Evolutionary conservation across 345 rosid species (phyloP), one percentile per base, ranked within the genome.

Genomic region (Eucalyptus microcorys): DNA sequence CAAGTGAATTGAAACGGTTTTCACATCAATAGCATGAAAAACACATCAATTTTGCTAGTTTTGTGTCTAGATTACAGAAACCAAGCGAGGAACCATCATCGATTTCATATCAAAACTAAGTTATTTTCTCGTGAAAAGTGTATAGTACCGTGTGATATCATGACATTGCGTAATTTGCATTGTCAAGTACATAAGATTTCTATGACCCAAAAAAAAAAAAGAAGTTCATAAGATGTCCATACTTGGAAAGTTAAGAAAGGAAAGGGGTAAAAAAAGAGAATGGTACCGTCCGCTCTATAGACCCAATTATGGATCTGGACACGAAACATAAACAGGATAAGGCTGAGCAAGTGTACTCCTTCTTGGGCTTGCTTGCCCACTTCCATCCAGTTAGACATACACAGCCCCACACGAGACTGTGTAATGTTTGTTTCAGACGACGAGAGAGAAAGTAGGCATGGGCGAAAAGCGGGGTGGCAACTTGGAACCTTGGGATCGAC

Each of bases 271-370:
- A 14, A 32, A 66, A 7, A 4, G 42, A 68, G 42, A 17, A 16
- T 2, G 21, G 3, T 7, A 37, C 4, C 3, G 8, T n/a, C 22
- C 2, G 3, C 10, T 66, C 42, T 4, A 1, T 66, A 66, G 40
- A 32, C 79, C 22, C 34, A 66, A 66, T 66, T 3, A 66, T 32
- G 40, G 40, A 68, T 34, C 12, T 32, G 83, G 83, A 76, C 45
- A 76, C 45, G 27, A 19, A 71, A 37, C 43, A 71, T 19, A 10
- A 71, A 12, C 24, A 3, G 45, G 17, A 6, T 10, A 5, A 13
- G 81, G 26, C 81, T 34, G 81, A 10, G 81, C 81, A 37, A 21
- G 27, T 8, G 22, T 10, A 71, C 43, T 71, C 7, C 4, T 68
- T 3, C 24, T 71, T 37, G 81, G 81, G 81, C 81, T 19, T 17